These are phyloP conservation scores for Herpotrichia juniperi DNA, from an alignment of 2,329 filamentous ascomycete species.

Conservation along the genomic window DNA sequence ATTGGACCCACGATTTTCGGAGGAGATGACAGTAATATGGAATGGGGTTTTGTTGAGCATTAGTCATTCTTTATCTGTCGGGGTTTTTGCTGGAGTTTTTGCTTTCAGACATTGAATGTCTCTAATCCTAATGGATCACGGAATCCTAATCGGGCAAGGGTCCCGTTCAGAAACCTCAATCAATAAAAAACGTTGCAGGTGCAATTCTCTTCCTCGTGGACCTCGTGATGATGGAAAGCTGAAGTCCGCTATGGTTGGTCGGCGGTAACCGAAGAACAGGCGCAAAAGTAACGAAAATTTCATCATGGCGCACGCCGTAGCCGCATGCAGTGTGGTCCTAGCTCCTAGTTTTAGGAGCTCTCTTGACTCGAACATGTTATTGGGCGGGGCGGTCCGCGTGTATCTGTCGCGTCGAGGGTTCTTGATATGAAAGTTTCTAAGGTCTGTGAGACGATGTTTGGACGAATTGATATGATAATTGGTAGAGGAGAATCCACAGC, in stretches of 20 bases:
- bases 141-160: conserved; percentile 6
- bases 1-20: no score
- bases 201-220: conserved; percentile 2
- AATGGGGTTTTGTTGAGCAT: neutral
- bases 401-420: conserved; percentile 1
- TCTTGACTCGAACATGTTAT: conserved; percentile 2
- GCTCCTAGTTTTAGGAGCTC: conserved; percentile 14
- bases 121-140: conserved; percentile 35
- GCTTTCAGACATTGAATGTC: conserved; percentile 40
- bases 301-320: neutral
- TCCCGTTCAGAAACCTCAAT: neutral
- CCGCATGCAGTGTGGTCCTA: conserved; percentile 17
- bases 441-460: neutral
- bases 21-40: conserved; percentile 6
- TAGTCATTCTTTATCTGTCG: neutral
- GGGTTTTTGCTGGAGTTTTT: conserved; percentile 17
- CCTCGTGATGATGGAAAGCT: neutral
- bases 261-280: conserved; percentile 13
- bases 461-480: neutral
- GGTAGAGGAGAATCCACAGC: neutral
- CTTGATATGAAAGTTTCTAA: neutral
- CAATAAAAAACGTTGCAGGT: conserved; percentile 12
- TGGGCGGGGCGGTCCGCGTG: conserved; percentile 3
- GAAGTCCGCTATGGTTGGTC: neutral
- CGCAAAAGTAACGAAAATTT: conserved; percentile 16